These are phyloP conservation scores for Xylaria multiplex DNA, from an alignment of 2,329 filamentous ascomycete species.

Conservation along the genomic window DNA sequence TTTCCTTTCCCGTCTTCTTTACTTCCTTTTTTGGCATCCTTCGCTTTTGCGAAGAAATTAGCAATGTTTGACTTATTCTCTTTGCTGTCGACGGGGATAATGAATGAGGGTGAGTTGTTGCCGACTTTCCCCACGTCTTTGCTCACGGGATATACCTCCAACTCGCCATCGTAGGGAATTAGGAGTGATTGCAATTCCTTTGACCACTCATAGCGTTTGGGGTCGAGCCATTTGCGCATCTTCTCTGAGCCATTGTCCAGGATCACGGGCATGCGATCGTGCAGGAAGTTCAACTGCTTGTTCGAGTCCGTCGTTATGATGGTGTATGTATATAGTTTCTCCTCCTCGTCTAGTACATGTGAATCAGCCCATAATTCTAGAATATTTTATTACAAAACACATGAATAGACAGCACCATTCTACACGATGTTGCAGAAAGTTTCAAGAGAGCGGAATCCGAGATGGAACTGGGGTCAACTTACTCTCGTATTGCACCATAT, in stretches of 20 bases:
- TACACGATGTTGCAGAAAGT: neutral
- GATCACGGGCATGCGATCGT: conserved; percentile 96
- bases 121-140: conserved; percentile 95
- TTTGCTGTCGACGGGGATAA: conserved; percentile 82
- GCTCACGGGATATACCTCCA: conserved; percentile 87
- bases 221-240: conserved; percentile 82
- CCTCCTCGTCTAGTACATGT: conserved; percentile 56
- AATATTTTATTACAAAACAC: neutral
- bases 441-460: neutral
- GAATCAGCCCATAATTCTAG: conserved; percentile 2
- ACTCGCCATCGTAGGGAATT: conserved; percentile 79
- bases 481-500: conserved; percentile 85
- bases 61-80: conserved; percentile 94
- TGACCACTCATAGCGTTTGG: conserved; percentile 75
- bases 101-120: conserved; percentile 85
- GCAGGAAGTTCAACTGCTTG: conserved; percentile 82
- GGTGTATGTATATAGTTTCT: conserved; percentile 86
- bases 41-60: conserved; percentile 81
- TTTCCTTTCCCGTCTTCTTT: neutral
- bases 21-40: conserved; percentile 11
- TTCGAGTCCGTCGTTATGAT: conserved; percentile 93
- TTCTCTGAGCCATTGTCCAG: conserved; percentile 78
- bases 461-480: conserved; percentile 30
- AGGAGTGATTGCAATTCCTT: conserved; percentile 80
- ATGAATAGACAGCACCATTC: neutral